Percentiles rank a stretch among this genome's conserved stretches.
Evolutionary conservation across 2,329 filamentous ascomycete species (phyloP).

Genomic region (Cordyceps cicadae): DNA sequence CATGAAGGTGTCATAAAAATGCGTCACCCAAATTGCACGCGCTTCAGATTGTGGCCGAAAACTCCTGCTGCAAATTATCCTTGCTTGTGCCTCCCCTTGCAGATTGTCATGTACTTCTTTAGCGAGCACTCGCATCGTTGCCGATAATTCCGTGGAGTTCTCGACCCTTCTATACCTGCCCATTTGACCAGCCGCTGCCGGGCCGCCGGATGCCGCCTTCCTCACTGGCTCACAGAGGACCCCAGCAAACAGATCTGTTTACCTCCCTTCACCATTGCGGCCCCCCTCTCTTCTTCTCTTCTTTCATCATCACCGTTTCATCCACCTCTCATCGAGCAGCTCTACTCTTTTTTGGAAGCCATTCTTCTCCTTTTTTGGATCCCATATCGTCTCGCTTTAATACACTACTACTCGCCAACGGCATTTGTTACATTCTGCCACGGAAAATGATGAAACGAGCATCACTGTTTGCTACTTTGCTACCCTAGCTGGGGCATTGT

Average conservation of each 20-base stretch:
- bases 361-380: constrained; percentile 26
- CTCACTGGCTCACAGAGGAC: not conserved
- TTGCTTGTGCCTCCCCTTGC: not conserved
- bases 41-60: not conserved
- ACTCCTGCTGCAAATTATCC: not conserved
- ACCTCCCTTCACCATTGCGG: not conserved
- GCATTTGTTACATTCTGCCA: constrained; percentile 9
- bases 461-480: not conserved
- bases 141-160: not conserved
- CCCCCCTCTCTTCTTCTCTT: constrained; percentile 8
- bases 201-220: not conserved
- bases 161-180: not conserved
- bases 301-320: constrained; percentile 15
- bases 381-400: constrained; percentile 18
- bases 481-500: constrained; percentile 10
- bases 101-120: not conserved
- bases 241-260: not conserved
- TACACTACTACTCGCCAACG: constrained; percentile 12
- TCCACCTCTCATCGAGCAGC: constrained; percentile 18
- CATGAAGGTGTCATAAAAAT: not conserved
- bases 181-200: not conserved
- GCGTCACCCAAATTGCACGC: not conserved
- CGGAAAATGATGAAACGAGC: constrained; percentile 8
- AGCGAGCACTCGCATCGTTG: not conserved
- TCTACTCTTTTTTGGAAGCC: constrained; percentile 19